Evolutionary conservation across 257 asterid species (phyloP).

Genomic region (Lavandula angustifolia): DNA sequence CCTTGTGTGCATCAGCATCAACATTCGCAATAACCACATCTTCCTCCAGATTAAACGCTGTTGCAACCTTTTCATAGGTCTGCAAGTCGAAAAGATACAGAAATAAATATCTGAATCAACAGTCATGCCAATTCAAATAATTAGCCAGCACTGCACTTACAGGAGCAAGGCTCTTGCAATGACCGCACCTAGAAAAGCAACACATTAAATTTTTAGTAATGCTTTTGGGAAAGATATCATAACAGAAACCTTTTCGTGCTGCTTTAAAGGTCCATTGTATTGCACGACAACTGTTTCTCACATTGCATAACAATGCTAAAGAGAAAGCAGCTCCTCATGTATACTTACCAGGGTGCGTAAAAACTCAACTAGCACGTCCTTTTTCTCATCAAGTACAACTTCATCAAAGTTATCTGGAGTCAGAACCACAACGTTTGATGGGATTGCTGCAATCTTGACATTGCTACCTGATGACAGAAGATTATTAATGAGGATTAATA

Average conservation of each 20-base stretch:
- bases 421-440: slow-evolving; percentile 77
- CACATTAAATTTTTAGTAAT: slow-evolving; percentile 21
- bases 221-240: not conserved
- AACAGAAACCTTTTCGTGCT: not conserved
- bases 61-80: slow-evolving; percentile 87
- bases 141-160: slow-evolving; percentile 55
- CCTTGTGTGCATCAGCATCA: slow-evolving; percentile 88
- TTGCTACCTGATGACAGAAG: slow-evolving; percentile 62
- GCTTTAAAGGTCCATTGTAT: not conserved
- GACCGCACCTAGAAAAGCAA: slow-evolving; percentile 83
- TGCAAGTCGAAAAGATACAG: slow-evolving; percentile 37
- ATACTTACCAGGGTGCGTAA: slow-evolving; percentile 90
- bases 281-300: too few relatives aligned
- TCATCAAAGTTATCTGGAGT: slow-evolving; percentile 73
- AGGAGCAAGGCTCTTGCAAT: slow-evolving; percentile 93
- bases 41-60: slow-evolving; percentile 72
- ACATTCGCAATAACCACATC: slow-evolving; percentile 88
- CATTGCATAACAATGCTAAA: too few relatives aligned
- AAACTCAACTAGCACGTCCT: slow-evolving; percentile 86
- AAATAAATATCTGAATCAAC: slow-evolving; percentile 22
- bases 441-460: slow-evolving; percentile 77
- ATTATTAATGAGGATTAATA: not conserved
- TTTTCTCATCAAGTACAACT: slow-evolving; percentile 74
- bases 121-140: slow-evolving; percentile 23
- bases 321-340: not conserved